Base-by-base conservation (phyloP, 163 green algal species). In the Prototheca wickerhamii region DNA sequence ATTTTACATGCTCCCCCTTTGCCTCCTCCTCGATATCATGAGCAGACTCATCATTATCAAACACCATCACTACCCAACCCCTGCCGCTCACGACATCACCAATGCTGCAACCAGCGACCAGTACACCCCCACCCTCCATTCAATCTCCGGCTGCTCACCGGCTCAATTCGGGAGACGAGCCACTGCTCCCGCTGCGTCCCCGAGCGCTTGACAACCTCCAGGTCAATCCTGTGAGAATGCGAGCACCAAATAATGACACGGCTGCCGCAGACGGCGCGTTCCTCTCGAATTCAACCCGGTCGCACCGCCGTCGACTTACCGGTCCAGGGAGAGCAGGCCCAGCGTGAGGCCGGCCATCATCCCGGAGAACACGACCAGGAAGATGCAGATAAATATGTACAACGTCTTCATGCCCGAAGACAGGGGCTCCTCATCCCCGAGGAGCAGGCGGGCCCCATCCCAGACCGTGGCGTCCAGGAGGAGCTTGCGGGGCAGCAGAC, bases 311-410 rank as follows among this genome's bases (percentile, higher is more conserved):
- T 30, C 21, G n/a, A 31, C 58, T 46, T 29, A 72, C 70, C 60
- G 77, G 58, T 94, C 87, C 34, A 95, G 56, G 0, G 67, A 83
- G 62, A 96, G 82, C 15, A 96, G 64, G 3, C 87, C 89, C 3
- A 96, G 76, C 0, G 89, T 95, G 0, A 96, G 75, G 2, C 89
- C 89, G 32, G 72, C 84, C 80, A 88, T 87, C 0, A 95, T 49
- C 2, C 89, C 89, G 12, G 88, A 81, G 64, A 93, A 82, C 0
- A 82, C 3, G 3, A 89, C 81, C 2, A 92, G 34, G 21, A 64
- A 3, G 3, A 72, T 30, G n/a, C 29, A 63, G 21, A 62, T 26
- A 18, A 60, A 2, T 2, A 65, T 35, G 21, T 60, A 61, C 3
- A 31, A 25, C 5, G 56, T 6, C 2, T 2, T 34, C 32, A 32